These are phyloP conservation scores for Mycena epipterygia DNA, from an alignment of 768 basidiomycete genomes.

Conservation along the genomic window DNA sequence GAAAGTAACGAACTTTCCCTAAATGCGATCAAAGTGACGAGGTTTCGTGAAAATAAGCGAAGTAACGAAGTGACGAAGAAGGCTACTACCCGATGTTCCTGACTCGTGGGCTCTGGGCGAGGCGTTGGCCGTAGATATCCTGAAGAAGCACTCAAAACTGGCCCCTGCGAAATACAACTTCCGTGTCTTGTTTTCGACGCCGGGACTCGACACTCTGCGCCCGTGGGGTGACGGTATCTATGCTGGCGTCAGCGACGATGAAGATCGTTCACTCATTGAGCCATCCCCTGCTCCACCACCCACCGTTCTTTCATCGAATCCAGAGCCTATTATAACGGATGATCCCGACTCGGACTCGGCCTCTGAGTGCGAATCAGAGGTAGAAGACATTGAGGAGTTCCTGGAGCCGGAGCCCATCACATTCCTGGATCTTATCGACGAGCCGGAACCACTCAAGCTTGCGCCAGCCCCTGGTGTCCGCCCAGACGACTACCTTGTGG, in stretches of 20 bases:
- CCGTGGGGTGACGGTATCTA: constrained; percentile 2
- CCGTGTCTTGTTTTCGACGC: not conserved
- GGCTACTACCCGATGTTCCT: not conserved
- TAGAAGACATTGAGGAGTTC: no score
- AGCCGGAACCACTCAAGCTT: constrained; percentile 20
- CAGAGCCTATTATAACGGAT: no score
- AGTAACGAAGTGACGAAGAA: no score
- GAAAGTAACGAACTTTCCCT: no score
- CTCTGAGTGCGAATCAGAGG: no score
- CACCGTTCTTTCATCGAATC: no score
- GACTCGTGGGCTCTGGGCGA: not conserved
- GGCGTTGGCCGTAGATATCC: not conserved
- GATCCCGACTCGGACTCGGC: no score
- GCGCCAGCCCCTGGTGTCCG: not conserved
- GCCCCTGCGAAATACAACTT: constrained; percentile 1
- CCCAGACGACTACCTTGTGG: not conserved
- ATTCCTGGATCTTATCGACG: constrained; percentile 47
- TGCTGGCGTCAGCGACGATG: not conserved
- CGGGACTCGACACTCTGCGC: not conserved
- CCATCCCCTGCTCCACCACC: not conserved
- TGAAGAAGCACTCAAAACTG: not conserved
- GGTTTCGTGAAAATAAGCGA: no score
- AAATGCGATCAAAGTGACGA: no score
- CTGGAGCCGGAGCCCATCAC: constrained; percentile 21
- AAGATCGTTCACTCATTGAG: not conserved